Evolutionary conservation across 2,329 filamentous ascomycete genomes (phyloP), one percentile per base, ranked within the genome.

Genomic region (Aschersonia sp.): DNA sequence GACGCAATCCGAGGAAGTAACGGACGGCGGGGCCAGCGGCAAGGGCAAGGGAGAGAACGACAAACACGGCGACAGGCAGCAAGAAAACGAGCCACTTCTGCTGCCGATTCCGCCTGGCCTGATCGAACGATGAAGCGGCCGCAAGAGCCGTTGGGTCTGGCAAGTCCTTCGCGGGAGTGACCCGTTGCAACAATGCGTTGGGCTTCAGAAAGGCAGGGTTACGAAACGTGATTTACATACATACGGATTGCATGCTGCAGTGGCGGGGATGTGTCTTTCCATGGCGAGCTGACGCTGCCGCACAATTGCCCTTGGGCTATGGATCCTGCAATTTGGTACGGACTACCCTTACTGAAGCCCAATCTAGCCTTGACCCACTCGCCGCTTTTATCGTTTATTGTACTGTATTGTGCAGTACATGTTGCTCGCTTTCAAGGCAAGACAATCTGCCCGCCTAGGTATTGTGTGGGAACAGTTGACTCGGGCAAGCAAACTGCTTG

Each of bases 231-330:
- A 12, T 37, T 12, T 12, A 8, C 35, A 37, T 8, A 37, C 35
- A 22, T 22, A 22, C 35, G 12, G 8, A 37, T 37, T 8, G 35
- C 35, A 22, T 37, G 41, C 41, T 11, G 41, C 41, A 42, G n/a
- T 14, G 37, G 29, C 14, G 5, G 5, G 33, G 29, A 37, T 37
- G 35, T 31, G 9, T 29, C 40, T 44, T 46, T 46, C 47, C 47
- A 43, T 49, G 47, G 44, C 47, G 32, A 47, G 42, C 46, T 47
- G 46, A 47, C 46, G 14, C 22, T 22, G 40, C 46, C 37, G 30
- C 44, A 39, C 39, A 7, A 11, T 35, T 30, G 9, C n/a, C 30
- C 37, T 47, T 29, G 46, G 40, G 41, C 31, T 22, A 43, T 35
- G n/a, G 29, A 32, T 39, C 41, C 30, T 44, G 42, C 42, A 40